Evolutionary conservation across 192 early-diverging fungal genomes (phyloP).

Genomic region (Chytriomyces sp.): DNA sequence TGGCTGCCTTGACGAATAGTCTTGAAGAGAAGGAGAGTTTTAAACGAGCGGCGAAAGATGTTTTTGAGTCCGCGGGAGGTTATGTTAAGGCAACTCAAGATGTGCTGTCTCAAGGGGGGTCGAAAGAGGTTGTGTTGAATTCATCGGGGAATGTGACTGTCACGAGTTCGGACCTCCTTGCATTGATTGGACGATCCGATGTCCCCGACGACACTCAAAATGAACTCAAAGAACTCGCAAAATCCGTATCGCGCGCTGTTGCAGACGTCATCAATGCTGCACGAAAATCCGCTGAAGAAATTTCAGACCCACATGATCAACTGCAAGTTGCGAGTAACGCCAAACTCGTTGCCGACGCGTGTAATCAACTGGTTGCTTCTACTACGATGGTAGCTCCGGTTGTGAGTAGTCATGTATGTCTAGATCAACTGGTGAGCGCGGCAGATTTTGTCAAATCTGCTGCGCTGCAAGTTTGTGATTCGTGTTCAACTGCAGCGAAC

Average conservation of each 20-base stretch:
- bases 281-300: conserved; percentile 37
- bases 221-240: conserved; percentile 53
- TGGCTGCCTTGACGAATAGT: conserved; percentile 47
- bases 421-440: conserved; percentile 57
- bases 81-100: conserved; percentile 49
- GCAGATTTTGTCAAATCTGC: conserved; percentile 51
- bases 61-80: conserved; percentile 40
- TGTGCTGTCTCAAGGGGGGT: conserved; percentile 46
- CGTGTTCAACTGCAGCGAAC: neutral
- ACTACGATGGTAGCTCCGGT: conserved; percentile 46
- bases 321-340: conserved; percentile 44
- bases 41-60: conserved; percentile 39
- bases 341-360: conserved; percentile 40
- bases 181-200: conserved; percentile 53
- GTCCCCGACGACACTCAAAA: conserved; percentile 51
- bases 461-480: conserved; percentile 35
- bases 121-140: conserved; percentile 45
- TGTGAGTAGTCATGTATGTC: conserved; percentile 45
- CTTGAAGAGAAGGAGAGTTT: conserved; percentile 49
- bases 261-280: conserved; percentile 45
- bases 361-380: conserved; percentile 47
- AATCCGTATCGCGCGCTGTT: conserved; percentile 44
- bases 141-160: conserved; percentile 41
- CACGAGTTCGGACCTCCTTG: conserved; percentile 42
- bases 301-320: conserved; percentile 43